Percentiles rank a stretch among this genome's conserved stretches.
Conservation (phyloP, 1,284 basidiomycete genomes). For the Bondarzewia mesenterica region DNA sequence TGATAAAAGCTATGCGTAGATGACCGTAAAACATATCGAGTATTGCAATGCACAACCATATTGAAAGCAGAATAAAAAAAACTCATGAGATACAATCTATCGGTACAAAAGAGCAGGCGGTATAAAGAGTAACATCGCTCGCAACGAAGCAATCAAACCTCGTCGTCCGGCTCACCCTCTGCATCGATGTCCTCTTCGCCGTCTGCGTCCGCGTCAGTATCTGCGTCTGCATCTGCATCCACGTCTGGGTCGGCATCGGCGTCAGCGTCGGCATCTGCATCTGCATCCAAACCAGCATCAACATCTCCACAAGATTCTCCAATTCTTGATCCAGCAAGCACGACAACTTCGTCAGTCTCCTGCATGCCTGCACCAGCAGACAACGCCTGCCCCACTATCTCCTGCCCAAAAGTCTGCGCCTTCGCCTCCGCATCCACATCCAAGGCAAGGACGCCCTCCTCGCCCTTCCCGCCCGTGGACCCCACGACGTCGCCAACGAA, state of each 20-base stretch:
- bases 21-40: background rate
- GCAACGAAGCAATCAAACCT: conserved; percentile 15
- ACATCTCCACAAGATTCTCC: no score
- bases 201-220: conserved; percentile 32
- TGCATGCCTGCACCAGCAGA: no score
- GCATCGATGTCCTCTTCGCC: conserved; percentile 29
- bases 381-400: no score
- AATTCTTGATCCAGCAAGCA: no score
- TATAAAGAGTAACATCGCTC: background rate
- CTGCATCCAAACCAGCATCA: background rate
- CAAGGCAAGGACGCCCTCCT: conserved; percentile 10
- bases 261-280: conserved; percentile 22
- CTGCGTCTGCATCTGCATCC: conserved; percentile 5
- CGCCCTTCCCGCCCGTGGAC: background rate
- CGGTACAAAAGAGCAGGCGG: background rate
- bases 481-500: conserved; percentile 13
- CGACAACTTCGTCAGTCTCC: no score
- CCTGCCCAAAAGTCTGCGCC: no score
- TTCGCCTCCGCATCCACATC: conserved; percentile 9
- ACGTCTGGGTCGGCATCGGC: conserved; percentile 24
- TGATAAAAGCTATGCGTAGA: no score
- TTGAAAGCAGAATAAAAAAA: background rate
- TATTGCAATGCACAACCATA: background rate
- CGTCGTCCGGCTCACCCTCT: conserved; percentile 30
- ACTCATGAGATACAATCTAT: background rate